Conservation (phyloP, 345 rosid species). For the Limnanthes douglasii region DNA sequence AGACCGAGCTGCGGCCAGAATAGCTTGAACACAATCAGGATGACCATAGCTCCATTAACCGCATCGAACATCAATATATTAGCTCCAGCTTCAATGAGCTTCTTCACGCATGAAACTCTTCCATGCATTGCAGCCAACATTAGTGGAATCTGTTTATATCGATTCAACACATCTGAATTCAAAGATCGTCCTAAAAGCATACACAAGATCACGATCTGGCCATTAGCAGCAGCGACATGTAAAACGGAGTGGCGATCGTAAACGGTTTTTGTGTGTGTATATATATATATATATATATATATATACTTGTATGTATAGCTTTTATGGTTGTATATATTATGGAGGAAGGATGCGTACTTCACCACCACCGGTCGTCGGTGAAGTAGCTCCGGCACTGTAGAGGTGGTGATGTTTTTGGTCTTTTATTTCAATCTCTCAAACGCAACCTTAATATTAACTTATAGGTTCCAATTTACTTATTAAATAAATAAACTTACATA, state of each 20-base stretch:
- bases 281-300: not conserved
- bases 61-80: slow-evolving; percentile 98
- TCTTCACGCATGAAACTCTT: slow-evolving; percentile 61
- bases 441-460: too few relatives aligned
- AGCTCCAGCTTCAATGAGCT: slow-evolving; percentile 89
- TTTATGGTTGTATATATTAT: not conserved
- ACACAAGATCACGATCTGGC: slow-evolving; percentile 87
- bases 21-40: slow-evolving; percentile 61
- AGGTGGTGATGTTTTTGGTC: slow-evolving; percentile 16
- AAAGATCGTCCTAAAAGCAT: slow-evolving; percentile 58
- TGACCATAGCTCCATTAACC: slow-evolving; percentile 65
- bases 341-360: slow-evolving; percentile 6
- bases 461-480: too few relatives aligned
- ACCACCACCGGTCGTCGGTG: slow-evolving; percentile 33
- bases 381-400: slow-evolving; percentile 32
- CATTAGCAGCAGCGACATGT: slow-evolving; percentile 93
- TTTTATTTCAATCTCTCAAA: too few relatives aligned
- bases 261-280: too few relatives aligned
- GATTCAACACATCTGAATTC: slow-evolving; percentile 76
- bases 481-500: too few relatives aligned
- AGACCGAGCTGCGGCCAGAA: slow-evolving; percentile 69
- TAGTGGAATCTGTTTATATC: slow-evolving; percentile 95
- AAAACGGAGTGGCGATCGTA: slow-evolving; percentile 83
- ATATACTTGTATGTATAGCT: not conserved
- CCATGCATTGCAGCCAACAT: slow-evolving; percentile 99